Evolutionary conservation across 805 yeast species (phyloP), one percentile per base, ranked within the genome.

Genomic region (Clavispora santaluciae): DNA sequence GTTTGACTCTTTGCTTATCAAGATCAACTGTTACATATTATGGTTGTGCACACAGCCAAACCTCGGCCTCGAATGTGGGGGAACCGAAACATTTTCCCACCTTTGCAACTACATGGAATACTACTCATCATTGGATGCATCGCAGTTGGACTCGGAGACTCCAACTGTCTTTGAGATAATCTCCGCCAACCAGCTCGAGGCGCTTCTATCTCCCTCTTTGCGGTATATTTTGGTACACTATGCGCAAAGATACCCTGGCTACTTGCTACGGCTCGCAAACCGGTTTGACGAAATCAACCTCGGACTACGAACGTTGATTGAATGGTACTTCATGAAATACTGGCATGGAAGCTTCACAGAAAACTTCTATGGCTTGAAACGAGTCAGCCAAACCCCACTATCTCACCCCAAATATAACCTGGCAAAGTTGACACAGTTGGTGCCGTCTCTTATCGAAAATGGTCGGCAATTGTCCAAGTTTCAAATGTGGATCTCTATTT

Each of bases 301-400:
- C 3, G 43, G 76, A 2, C 44, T 83, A 2, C 66, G 90, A 53
- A 79, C 85, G 0, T 42, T 74, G 3, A 64, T 91, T 1, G 97
- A 93, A 59, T 79, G 79, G 69, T 72, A 75, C 46, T 86, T 82
- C 50, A 60, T 91, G 36, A 74, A 67, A 38, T 69, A 70, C 36
- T 86, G 93, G 87, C 90, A 86, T 53, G 78, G 95, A 0, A 78
- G 93, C 2, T 87, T 91, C 54, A 87, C 95, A 0, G 97, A 91
- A 59, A 85, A 86, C 56, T 91, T 91, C 57, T 91, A 91, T 56
- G 98, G 97, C 2, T 63, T 91, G 48, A 88, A 88, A 55, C 69
- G 95, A 36, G 74, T 75, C 22, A 64, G 63, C 42, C 60, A 55
- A 38, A 66, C 70, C 0, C 66, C 65, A 3, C 51, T 67, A 13